These are phyloP conservation scores for Ganoderma sinense DNA, from an alignment of 1,284 basidiomycete species.

Conservation along the genomic window DNA sequence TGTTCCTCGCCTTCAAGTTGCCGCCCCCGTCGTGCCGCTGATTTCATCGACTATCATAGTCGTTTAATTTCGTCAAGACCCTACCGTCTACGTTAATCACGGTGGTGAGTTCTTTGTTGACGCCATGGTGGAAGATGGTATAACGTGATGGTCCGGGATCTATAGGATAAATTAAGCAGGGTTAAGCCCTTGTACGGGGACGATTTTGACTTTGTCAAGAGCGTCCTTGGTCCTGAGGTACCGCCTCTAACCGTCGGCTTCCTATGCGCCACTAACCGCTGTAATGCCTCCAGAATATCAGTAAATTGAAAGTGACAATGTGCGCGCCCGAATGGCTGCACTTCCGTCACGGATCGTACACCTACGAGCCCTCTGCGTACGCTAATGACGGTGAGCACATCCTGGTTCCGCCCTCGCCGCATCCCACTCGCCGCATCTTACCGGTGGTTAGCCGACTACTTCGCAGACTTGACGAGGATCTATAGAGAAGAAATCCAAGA, in stretches of 20 bases:
- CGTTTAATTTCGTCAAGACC: constrained; percentile 24
- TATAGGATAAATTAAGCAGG: constrained; percentile 65
- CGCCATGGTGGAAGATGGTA: not conserved
- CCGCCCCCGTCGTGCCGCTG: no score
- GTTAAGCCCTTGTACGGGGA: constrained; percentile 65
- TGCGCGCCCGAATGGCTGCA: constrained; percentile 80
- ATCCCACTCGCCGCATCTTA: constrained; percentile 1
- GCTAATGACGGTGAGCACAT: constrained; percentile 55
- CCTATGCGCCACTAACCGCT: constrained; percentile 20
- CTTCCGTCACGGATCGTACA: constrained; percentile 64
- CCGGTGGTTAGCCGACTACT: constrained; percentile 61
- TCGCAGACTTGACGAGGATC: constrained; percentile 71
- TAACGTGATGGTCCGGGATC: not conserved
- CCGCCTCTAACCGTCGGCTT: not conserved
- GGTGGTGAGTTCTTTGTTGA: constrained; percentile 2
- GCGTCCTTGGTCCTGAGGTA: constrained; percentile 59
- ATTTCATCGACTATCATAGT: not conserved
- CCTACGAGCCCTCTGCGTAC: constrained; percentile 66
- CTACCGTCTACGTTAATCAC: constrained; percentile 21
- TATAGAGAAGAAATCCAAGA: constrained; percentile 76
- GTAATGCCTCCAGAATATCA: constrained; percentile 52
- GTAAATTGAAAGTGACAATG: constrained; percentile 76
- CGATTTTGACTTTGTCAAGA: constrained; percentile 65
- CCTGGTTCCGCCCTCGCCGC: not conserved
- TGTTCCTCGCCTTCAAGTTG: not conserved